phyloP scores from a whole-genome alignment of 2,329 filamentous ascomycete species.

The Plectosphaerella sp. region DNA sequence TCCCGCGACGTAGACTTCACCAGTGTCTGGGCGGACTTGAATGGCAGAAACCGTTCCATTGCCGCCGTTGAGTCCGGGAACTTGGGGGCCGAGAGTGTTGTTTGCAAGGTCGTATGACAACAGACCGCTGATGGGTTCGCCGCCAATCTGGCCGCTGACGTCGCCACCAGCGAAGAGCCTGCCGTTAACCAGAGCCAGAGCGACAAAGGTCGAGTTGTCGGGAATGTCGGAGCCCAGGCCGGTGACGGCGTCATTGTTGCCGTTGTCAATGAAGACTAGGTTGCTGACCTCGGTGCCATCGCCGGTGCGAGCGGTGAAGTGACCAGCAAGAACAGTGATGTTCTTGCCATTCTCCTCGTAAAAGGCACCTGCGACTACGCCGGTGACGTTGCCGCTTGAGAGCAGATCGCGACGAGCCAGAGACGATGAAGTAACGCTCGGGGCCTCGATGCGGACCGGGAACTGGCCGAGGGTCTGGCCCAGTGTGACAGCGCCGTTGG shows the following conservation, averaged over 20 bases:
- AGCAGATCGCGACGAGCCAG: conserved; percentile 42
- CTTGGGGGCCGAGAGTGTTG: conserved; percentile 62
- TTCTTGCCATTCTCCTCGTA: conserved; percentile 68
- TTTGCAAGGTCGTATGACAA: conserved; percentile 72
- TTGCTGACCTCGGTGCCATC: conserved; percentile 74
- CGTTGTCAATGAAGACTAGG: conserved; percentile 75
- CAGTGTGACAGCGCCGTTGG: conserved; percentile 69
- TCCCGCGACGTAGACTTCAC: conserved; percentile 81
- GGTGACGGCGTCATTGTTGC: conserved; percentile 59
- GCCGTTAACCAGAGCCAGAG: conserved; percentile 63
- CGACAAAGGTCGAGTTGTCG: conserved; percentile 67
- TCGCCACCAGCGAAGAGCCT: conserved; percentile 79
- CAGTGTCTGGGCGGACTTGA: conserved; percentile 62
- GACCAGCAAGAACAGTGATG: conserved; percentile 82
- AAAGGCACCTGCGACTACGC: conserved; percentile 75
- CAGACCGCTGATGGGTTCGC: conserved; percentile 64
- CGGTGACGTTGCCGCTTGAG: conserved; percentile 43
- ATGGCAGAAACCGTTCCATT: conserved; percentile 74
- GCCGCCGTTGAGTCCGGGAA: conserved; percentile 67
- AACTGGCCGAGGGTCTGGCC: conserved; percentile 48
- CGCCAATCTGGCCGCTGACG: conserved; percentile 66
- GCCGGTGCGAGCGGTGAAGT: conserved; percentile 68
- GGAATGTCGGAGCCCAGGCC: conserved; percentile 67
- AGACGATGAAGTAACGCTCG: conserved; percentile 25
- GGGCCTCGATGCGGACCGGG: conserved; percentile 49